A percentile compares a stretch with the other conserved stretches of the same genome.
Conservation (phyloP, 1,139 yeast species). For the Blastobotrys elegans region DNA sequence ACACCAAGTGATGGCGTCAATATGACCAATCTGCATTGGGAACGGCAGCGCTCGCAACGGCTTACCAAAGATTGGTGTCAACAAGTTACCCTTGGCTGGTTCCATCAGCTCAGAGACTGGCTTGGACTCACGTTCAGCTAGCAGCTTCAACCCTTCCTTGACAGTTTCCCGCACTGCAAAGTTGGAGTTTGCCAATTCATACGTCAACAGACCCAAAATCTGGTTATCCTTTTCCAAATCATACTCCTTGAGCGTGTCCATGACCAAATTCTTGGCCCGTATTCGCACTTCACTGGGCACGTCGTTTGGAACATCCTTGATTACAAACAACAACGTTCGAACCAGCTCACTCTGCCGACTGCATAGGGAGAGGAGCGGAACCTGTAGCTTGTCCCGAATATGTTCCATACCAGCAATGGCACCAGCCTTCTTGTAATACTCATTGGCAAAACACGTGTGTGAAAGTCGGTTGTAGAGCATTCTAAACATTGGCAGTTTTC, state of each 20-base stretch:
- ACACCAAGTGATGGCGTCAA: slow-evolving; percentile 92
- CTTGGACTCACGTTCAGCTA: slow-evolving; percentile 65
- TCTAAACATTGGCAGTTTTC: slow-evolving; percentile 69
- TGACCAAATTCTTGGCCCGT: slow-evolving; percentile 63
- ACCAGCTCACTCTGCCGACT: slow-evolving; percentile 76
- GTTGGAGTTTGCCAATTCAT: slow-evolving; percentile 87
- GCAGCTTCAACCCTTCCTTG: slow-evolving; percentile 59
- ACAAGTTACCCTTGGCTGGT: slow-evolving; percentile 73
- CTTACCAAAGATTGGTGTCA: slow-evolving; percentile 94
- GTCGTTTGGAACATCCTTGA: slow-evolving; percentile 85
- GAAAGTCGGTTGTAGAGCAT: slow-evolving; percentile 76
- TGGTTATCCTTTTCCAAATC: slow-evolving; percentile 61
- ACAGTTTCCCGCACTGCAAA: slow-evolving; percentile 78
- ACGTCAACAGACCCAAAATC: slow-evolving; percentile 79
- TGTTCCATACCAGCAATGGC: slow-evolving; percentile 81
- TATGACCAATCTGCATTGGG: slow-evolving; percentile 97
- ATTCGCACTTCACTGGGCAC: slow-evolving; percentile 77
- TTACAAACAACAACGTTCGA: slow-evolving; percentile 80
- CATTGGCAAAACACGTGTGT: slow-evolving; percentile 88
- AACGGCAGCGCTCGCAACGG: slow-evolving; percentile 95
- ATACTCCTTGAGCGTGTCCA: slow-evolving; percentile 60
- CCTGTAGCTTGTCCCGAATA: slow-evolving; percentile 59
- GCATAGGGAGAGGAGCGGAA: slow-evolving; percentile 69
- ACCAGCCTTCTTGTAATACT: slow-evolving; percentile 78
- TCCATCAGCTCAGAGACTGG: slow-evolving; percentile 70